Evolutionary conservation across 148 eudicot species (phyloP).

Genomic region (Cornus kousa): DNA sequence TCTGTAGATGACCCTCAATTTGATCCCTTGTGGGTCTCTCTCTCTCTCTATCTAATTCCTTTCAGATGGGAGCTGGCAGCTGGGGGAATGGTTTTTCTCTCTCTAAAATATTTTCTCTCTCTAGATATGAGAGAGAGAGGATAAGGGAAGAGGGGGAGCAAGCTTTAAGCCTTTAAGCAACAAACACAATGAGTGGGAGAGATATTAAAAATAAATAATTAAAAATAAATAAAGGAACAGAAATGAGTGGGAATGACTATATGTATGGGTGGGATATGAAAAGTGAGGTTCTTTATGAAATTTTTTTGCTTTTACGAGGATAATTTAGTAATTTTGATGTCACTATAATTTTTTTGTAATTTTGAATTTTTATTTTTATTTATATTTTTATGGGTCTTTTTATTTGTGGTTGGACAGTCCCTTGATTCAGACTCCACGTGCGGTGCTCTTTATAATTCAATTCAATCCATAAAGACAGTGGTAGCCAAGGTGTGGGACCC

Average conservation of each 20-base stretch:
- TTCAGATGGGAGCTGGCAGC: constrained; percentile 17
- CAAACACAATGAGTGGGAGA: constrained; percentile 53
- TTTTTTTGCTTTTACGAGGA: neutral
- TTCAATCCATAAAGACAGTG: constrained; percentile 21
- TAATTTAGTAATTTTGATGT: neutral
- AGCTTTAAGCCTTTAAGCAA: constrained; percentile 53
- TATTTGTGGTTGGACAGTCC: constrained; percentile 19
- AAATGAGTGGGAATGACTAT: no score
- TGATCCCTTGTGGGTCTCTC: constrained; percentile 16
- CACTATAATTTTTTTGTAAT: neutral
- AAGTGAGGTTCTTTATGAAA: constrained; percentile 9
- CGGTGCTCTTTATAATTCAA: constrained; percentile 28
- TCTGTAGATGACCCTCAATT: constrained; percentile 19
- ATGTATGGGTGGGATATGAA: constrained; percentile 31
- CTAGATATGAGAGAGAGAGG: constrained; percentile 14
- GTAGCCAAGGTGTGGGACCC: neutral
- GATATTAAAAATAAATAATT: no score
- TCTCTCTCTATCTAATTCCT: neutral
- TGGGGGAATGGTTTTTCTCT: neutral
- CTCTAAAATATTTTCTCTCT: neutral
- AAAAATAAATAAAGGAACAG: no score
- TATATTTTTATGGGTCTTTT: neutral
- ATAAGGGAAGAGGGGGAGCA: constrained; percentile 16
- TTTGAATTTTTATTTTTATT: neutral
- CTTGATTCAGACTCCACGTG: constrained; percentile 46